A percentile compares a stretch with the other conserved stretches of the same genome.
These are phyloP conservation scores for Agrocybe praecox DNA, from an alignment of 768 basidiomycete genomes.

Conservation along the genomic window DNA sequence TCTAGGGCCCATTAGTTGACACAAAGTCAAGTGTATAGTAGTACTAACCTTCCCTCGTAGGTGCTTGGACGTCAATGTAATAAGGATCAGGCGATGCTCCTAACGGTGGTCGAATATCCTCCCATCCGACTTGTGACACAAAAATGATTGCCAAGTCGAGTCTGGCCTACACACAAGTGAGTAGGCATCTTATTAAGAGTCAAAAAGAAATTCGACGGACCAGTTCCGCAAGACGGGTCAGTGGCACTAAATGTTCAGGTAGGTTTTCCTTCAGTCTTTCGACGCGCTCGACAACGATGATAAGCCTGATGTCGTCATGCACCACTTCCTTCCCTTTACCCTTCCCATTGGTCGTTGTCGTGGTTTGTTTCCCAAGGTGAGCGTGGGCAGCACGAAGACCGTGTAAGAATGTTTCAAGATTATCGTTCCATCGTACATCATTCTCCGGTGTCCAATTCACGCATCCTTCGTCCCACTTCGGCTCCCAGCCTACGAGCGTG, in stretches of 20 bases:
- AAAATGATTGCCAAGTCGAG: slow-evolving; percentile 63
- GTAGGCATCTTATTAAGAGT: background rate
- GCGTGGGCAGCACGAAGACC: slow-evolving; percentile 50
- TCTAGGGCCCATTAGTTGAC: slow-evolving; percentile 17
- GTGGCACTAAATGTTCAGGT: slow-evolving; percentile 68
- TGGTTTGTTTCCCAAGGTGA: slow-evolving; percentile 22
- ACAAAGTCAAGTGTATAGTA: background rate
- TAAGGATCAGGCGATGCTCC: slow-evolving; percentile 78
- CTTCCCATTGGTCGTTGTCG: slow-evolving; percentile 20
- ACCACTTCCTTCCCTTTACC: slow-evolving; percentile 28
- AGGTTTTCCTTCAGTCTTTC: slow-evolving; percentile 65
- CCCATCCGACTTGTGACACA: slow-evolving; percentile 69
- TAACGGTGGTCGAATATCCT: slow-evolving; percentile 66
- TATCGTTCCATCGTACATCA: slow-evolving; percentile 58
- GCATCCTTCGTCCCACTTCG: slow-evolving; percentile 64
- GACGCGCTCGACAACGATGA: slow-evolving; percentile 67
- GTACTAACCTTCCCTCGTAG: slow-evolving; percentile 57
- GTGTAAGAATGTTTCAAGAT: slow-evolving; percentile 69
- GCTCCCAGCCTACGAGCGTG: slow-evolving; percentile 53
- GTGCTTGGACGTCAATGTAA: slow-evolving; percentile 56
- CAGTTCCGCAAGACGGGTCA: slow-evolving; percentile 72
- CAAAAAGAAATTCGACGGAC: slow-evolving; percentile 34
- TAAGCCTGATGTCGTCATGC: slow-evolving; percentile 41
- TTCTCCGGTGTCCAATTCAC: slow-evolving; percentile 53
- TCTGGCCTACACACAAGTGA: slow-evolving; percentile 44